Evolutionary conservation across 257 asterid genomes (phyloP).

Genomic region (Petrea volubilis): DNA sequence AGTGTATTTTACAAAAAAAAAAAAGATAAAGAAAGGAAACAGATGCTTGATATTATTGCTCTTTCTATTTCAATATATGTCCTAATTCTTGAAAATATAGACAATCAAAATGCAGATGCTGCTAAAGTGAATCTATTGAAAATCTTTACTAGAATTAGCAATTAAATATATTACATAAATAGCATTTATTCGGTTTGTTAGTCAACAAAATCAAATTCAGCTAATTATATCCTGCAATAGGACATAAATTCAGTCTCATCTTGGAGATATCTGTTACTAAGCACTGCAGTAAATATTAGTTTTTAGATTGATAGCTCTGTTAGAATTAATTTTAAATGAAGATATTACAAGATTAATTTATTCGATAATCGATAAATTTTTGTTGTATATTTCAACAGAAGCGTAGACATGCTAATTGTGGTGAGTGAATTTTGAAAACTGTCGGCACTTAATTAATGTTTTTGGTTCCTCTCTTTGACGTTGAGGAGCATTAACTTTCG

Average conservation of each 20-base stretch:
- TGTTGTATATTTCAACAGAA: background rate
- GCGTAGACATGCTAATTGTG: conserved; percentile 10
- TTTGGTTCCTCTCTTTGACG: conserved; percentile 4
- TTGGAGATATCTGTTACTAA: background rate
- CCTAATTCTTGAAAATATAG: background rate
- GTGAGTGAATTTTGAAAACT: conserved; percentile 24
- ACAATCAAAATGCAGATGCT: background rate
- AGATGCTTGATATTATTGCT: conserved; percentile 4
- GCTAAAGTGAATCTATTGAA: background rate
- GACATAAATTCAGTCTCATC: background rate
- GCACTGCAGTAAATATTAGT: background rate
- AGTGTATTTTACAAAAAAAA: too few relatives aligned
- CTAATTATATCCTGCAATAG: background rate
- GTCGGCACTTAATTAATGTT: conserved; percentile 13
- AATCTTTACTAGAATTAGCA: conserved; percentile 1
- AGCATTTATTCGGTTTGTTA: conserved; percentile 8
- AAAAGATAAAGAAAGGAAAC: too few relatives aligned
- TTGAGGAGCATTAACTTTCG: conserved; percentile 26
- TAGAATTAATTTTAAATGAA: background rate
- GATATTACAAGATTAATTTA: background rate
- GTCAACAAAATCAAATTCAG: conserved; percentile 3
- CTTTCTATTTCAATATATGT: background rate
- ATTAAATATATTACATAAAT: conserved; percentile 1
- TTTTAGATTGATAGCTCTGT: background rate
- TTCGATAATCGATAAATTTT: background rate